Evolutionary conservation across 1,284 basidiomycete genomes (phyloP), one percentile per base, ranked within the genome.

Genomic region (Ustilago curta): DNA sequence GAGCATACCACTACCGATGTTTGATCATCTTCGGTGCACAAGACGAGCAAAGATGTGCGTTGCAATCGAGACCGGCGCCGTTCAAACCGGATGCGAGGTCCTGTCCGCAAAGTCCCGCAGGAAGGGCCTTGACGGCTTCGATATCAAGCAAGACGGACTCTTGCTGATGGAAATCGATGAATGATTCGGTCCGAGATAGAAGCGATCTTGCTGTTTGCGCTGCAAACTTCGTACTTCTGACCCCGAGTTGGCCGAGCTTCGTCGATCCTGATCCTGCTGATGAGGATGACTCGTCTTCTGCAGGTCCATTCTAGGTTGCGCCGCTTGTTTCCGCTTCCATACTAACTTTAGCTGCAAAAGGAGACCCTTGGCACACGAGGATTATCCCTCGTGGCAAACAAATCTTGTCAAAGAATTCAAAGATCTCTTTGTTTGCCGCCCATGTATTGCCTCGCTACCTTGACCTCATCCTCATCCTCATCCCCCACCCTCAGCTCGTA

Each of bases 271-370:
- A 21, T 18, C 35, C 18, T 18, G 31, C 14, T 8, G 14, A 27
- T 31, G 45, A 21, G 16, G 45, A 18, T 51, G 50, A 51, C 50
- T 51, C 50, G 45, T 45, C 40, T 16, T 50, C 32, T 50, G 48
- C 48, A 50, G 48, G 27, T 27, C 52, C 52, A 42, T 42, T 54
- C 23, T 11, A 40, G 31, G 18, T 29, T 44, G 40, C 40, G 40
- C 52, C 42, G 52, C 42, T 54, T 54, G 52, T 54, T 54, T 54
- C 52, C 52, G 52, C 27, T 7, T 31, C 12, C 25, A 21, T 16
- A n/a, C n/a, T n/a, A n/a, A n/a, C n/a, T n/a, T n/a, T 43, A 25
- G 44, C 44, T 29, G 44, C 44, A 27, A 49, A 32, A 6, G 35
- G 14, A n/a, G 47, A 49, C 47, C n/a, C 31, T 49, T 49, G 31